Base-by-base conservation (phyloP, 108 stramenopile genomes). In the Cylindrotheca closterium region DNA sequence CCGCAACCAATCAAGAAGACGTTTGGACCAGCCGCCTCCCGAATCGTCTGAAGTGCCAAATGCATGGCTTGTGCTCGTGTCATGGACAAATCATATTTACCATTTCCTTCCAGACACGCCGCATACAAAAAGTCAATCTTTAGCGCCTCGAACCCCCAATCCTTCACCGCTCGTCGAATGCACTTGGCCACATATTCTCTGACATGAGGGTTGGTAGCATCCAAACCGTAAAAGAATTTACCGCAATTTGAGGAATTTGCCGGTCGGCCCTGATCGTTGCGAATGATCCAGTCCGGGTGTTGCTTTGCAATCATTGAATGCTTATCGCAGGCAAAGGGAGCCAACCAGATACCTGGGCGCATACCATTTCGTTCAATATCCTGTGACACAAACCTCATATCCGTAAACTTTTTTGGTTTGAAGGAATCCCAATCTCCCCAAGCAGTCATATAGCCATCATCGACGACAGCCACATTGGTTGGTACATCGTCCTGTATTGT, bases 71-170 rank as follows among this genome's bases (percentile, higher is more conserved):
- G 86, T 7, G 96, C 96, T 68, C 92, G 79, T 22, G 84, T 85
- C 75, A 94, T 88, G 52, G 81, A 77, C 56, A 78, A 73, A 56
- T 93, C 88, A 68, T 87, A 86, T 57, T 88, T 89, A 31, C 92
- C 90, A 75, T 91, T 93, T 19, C 92, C 93, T 22, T 80, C 74
- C 47, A 97, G 67, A 65, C 88, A 93, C 18, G 88, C 89, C 42
- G 94, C 92, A 73, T 97, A 97, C 64, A 97, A 61, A 63, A 97
- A 97, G 64, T 97, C 96, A 60, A 97, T 78, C 53, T 97, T 96
- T 19, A 97, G 59, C 1, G 92, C 92, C 37, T 75, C 63, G 49
- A 87, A 97, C 3, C 91, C 88, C 96, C 96, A 97, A 51, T 89
- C 87, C 22, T 80, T 62, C 7, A 92, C 92, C 37, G 96, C 92